phyloP scores from a whole-genome alignment of 75 land plant species.

The Selaginella tamariscina region DNA sequence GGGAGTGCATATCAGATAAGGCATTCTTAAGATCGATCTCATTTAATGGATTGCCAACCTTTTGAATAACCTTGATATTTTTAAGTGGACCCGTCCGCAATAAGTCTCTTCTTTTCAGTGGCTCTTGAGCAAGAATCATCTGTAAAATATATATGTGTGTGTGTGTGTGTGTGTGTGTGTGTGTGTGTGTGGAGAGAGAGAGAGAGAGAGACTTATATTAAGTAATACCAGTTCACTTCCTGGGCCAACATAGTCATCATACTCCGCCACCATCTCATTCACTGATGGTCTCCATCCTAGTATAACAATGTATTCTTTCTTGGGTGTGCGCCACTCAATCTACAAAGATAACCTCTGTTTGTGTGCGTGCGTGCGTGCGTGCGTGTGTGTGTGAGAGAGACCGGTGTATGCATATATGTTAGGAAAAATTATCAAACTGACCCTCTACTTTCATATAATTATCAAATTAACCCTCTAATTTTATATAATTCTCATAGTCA shows the following conservation, averaged over 20 bases:
- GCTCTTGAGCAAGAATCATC: neutral
- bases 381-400: too few species aligned
- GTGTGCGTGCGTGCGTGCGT: too few species aligned
- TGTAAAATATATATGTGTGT: neutral
- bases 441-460: too few species aligned
- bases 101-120: neutral
- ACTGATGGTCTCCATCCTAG: slow-evolving; percentile 88
- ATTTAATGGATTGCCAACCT: slow-evolving; percentile 8
- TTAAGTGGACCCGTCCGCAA: neutral
- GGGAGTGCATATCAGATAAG: neutral
- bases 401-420: too few species aligned
- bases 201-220: too few species aligned
- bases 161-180: too few species aligned
- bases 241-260: slow-evolving; percentile 88
- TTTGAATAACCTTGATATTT: neutral
- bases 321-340: slow-evolving; percentile 44
- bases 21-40: neutral
- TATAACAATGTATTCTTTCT: slow-evolving; percentile 64
- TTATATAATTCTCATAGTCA: too few species aligned
- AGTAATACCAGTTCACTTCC: slow-evolving; percentile 75
- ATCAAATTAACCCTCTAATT: too few species aligned
- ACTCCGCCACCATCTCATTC: slow-evolving; percentile 71
- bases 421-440: too few species aligned
- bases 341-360: neutral
- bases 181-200: too few species aligned